Percentiles rank a stretch among this genome's conserved stretches.
Evolutionary conservation across 306 rosid species (phyloP).

Genomic region (Styphnolobium japonicum): DNA sequence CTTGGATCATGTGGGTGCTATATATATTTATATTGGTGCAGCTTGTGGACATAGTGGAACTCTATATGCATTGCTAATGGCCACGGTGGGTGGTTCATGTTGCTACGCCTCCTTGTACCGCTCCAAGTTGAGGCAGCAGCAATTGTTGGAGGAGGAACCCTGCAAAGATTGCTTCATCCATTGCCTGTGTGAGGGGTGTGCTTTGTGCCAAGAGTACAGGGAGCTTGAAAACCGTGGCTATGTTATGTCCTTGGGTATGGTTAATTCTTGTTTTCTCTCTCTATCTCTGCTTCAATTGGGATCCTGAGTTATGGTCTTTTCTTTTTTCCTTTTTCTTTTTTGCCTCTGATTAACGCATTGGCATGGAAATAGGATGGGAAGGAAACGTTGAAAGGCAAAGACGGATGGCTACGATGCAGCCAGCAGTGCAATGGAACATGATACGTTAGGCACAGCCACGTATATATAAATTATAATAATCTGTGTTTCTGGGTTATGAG

Average conservation of each 20-base stretch:
- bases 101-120: conserved; percentile 43
- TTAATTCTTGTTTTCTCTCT: not conserved
- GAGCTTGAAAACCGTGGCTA: conserved; percentile 47
- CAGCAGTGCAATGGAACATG: conserved; percentile 24
- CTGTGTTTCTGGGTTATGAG: not conserved
- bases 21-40: not conserved
- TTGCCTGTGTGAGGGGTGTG: conserved; percentile 37
- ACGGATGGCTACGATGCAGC: conserved; percentile 31
- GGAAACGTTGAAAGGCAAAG: conserved; percentile 49
- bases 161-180: conserved; percentile 42
- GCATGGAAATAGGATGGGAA: conserved; percentile 43
- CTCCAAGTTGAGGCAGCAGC: conserved; percentile 44
- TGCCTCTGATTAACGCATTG: not conserved
- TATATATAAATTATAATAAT: too few species aligned
- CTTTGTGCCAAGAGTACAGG: conserved; percentile 53
- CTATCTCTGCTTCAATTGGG: not conserved
- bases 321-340: too few species aligned
- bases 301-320: not conserved
- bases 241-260: conserved; percentile 42
- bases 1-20: too few species aligned
- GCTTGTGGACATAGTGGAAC: conserved; percentile 48
- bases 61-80: conserved; percentile 32
- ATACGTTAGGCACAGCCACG: not conserved
- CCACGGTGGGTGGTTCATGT: conserved; percentile 17
- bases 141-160: conserved; percentile 38